Evolutionary conservation across 2,329 filamentous ascomycete genomes (phyloP), one percentile per base, ranked within the genome.

Genomic region (Clonostachys rhizophaga): DNA sequence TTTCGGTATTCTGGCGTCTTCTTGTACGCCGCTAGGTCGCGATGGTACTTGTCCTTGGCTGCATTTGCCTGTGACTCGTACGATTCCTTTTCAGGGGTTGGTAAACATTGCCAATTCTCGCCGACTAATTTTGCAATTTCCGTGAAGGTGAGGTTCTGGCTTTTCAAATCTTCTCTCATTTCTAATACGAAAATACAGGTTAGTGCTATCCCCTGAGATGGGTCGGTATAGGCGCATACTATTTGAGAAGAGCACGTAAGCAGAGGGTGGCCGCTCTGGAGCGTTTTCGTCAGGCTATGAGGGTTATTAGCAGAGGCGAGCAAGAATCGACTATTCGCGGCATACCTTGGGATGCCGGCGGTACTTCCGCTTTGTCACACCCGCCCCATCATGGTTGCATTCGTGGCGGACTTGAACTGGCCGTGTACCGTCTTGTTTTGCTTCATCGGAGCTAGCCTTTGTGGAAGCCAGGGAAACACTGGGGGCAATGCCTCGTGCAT

Each of bases 201-300:
- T 30, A 30, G 24, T 30, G 4, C 4, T 30, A 10, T 30, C 24
- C 24, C 24, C 24, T 30, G 8, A 10, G 24, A 30, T 10, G 24
- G 24, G 24, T 30, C 24, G 24, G 24, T 30, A 30, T 10, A 30
- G 24, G 9, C 24, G 24, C 84, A 70, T 65, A 89, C 86, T 88
- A 57, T 92, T 92, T 1, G 89, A 91, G 59, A 94, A 94, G 14
- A 92, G 78, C 12, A 92, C 89, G 66, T 92, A 92, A 44, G 88
- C 89, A 5, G 88, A 92, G 1, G 87, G 86, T 2, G 89, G 87
- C 20, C 88, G 76, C 58, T 91, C 87, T 2, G 89, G 89, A 1
- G 88, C 88, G 67, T 89, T 83, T 49, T 90, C 85, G 55, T 94
- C 89, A 5, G 87, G 75, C 81, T 89, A 47, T 2, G 8, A 9